A percentile compares a stretch with the other conserved stretches of the same genome.
phyloP scores from a whole-genome alignment of 805 yeast species.

The Ogataea nitratoaversa region DNA sequence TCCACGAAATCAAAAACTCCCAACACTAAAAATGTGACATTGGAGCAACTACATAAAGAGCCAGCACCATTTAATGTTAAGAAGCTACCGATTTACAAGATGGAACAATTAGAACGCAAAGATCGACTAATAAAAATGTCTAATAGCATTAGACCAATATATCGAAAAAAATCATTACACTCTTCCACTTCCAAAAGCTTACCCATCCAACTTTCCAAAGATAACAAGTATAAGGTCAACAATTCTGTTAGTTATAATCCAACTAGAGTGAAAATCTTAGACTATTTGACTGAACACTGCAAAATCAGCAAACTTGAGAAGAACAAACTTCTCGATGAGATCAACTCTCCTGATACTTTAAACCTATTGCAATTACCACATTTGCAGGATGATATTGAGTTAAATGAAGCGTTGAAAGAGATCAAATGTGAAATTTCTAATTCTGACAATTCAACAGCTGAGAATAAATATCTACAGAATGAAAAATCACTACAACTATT shows the following conservation, averaged over 20 bases:
- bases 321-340: not conserved
- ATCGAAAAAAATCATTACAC: not conserved
- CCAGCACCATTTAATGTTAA: not conserved
- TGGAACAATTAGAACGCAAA: conserved; percentile 10
- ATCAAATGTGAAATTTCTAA: conserved; percentile 3
- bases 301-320: not conserved
- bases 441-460: not conserved
- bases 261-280: conserved; percentile 5
- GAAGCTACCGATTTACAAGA: conserved; percentile 12
- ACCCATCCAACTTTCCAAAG: not conserved
- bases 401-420: conserved; percentile 6
- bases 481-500: conserved; percentile 3
- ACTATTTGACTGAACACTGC: not conserved
- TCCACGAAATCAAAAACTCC: no score
- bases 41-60: not conserved
- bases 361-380: conserved; percentile 5
- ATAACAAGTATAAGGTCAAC: conserved; percentile 10
- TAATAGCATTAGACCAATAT: conserved; percentile 16
- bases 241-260: conserved; percentile 16
- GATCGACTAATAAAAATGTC: conserved; percentile 14
- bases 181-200: not conserved
- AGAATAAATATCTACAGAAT: conserved; percentile 1
- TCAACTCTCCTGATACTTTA: not conserved
- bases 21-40: no score
- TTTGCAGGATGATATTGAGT: conserved; percentile 5